Conservation (phyloP, 2,329 filamentous ascomycete species). For the Fusarium proliferatum region DNA sequence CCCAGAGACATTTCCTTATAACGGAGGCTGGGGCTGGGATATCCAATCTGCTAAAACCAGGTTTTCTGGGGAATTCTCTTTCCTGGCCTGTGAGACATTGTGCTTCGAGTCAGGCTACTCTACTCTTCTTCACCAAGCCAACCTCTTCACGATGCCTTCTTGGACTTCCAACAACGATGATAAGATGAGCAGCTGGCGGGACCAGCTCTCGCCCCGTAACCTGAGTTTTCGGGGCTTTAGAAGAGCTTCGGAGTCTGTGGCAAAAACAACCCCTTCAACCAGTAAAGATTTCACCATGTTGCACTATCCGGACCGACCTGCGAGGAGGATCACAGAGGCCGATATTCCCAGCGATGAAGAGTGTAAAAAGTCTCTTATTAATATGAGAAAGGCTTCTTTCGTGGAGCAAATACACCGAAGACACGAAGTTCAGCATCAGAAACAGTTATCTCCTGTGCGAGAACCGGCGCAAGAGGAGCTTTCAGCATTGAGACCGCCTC, state of each 20-base stretch:
- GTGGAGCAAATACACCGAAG: constrained; percentile 20
- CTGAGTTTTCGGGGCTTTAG: constrained; percentile 36
- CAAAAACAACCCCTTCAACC: constrained; percentile 7
- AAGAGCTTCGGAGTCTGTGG: constrained; percentile 32
- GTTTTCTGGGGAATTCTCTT: constrained; percentile 5
- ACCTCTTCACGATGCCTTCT: constrained; percentile 28
- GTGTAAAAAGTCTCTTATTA: constrained; percentile 29
- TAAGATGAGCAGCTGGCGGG: constrained; percentile 39
- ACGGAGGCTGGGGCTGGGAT: constrained; percentile 4
- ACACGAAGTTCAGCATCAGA: constrained; percentile 16
- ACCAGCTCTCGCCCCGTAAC: constrained; percentile 33
- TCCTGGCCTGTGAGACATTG: constrained; percentile 24
- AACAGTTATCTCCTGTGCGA: constrained; percentile 12
- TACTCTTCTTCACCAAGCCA: not conserved
- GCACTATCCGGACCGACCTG: constrained; percentile 41
- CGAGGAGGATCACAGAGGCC: constrained; percentile 27
- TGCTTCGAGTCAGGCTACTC: not conserved
- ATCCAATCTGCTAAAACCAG: not conserved
- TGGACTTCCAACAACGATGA: constrained; percentile 30
- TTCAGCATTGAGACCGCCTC: not conserved
- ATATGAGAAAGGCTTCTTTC: constrained; percentile 32
- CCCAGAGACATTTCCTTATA: constrained; percentile 21
- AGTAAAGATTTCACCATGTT: constrained; percentile 35
- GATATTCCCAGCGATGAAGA: constrained; percentile 43
- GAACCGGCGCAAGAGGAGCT: constrained; percentile 4